Evolutionary conservation across 345 rosid species (phyloP).

Genomic region (Eucalyptus erythrocorys): DNA sequence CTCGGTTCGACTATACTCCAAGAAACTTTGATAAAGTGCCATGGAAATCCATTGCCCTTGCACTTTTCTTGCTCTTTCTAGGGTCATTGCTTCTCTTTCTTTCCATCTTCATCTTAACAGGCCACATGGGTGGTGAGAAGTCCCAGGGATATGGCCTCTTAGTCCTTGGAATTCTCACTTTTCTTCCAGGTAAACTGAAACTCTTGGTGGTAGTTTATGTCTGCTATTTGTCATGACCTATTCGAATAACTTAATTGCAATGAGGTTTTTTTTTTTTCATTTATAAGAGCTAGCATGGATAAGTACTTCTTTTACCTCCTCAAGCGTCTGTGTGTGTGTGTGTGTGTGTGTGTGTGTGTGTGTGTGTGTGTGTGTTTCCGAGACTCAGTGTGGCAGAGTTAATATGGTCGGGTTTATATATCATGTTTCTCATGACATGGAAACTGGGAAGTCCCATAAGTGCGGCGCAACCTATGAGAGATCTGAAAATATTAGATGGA

Average conservation of each 20-base stretch:
- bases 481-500: not conserved
- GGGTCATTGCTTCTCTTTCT: slow-evolving; percentile 67
- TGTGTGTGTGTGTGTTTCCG: not conserved
- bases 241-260: not conserved
- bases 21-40: slow-evolving; percentile 55
- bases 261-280: not conserved
- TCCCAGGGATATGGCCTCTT: slow-evolving; percentile 79
- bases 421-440: not conserved
- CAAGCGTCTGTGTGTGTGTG: not conserved
- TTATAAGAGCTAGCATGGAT: not conserved
- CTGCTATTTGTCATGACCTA: not conserved
- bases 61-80: slow-evolving; percentile 51
- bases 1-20: slow-evolving; percentile 67
- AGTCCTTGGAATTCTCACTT: slow-evolving; percentile 64
- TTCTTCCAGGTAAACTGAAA: slow-evolving; percentile 57
- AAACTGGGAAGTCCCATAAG: not conserved
- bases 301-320: not conserved
- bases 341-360: not conserved
- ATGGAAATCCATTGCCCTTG: slow-evolving; percentile 75
- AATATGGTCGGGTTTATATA: not conserved
- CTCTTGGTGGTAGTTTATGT: not conserved
- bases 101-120: slow-evolving; percentile 55
- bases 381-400: not conserved
- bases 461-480: not conserved
- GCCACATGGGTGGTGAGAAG: slow-evolving; percentile 83